Evolutionary conservation across 2,329 filamentous ascomycete genomes (phyloP).

Genomic region (Magnaporthales sp.): DNA sequence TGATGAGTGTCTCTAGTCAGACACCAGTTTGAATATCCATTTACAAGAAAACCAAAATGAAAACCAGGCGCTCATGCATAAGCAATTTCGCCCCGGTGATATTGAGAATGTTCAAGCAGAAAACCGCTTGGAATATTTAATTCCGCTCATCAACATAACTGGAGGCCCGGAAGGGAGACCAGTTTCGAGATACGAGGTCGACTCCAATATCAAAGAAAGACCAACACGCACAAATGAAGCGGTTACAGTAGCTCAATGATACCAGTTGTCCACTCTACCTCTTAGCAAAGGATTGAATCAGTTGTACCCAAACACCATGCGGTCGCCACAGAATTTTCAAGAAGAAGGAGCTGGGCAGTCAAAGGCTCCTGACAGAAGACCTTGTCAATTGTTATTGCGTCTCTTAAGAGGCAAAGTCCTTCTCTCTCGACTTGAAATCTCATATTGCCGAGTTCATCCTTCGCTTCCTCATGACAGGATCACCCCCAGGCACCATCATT

Average conservation of each 20-base stretch:
- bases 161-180: too few species aligned
- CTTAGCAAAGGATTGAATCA: not conserved
- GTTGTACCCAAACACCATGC: not conserved
- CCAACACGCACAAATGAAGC: not conserved
- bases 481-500: not conserved
- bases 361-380: not conserved
- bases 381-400: not conserved
- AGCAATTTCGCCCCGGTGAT: too few species aligned
- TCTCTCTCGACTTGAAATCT: not conserved
- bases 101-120: too few species aligned
- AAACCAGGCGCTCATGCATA: too few species aligned
- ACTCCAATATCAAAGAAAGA: not conserved
- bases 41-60: too few species aligned
- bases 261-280: not conserved
- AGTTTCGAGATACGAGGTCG: too few species aligned
- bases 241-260: not conserved
- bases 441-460: not conserved
- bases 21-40: too few species aligned
- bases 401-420: not conserved
- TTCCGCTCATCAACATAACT: too few species aligned
- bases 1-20: too few species aligned
- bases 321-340: not conserved
- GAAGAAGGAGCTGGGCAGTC: not conserved
- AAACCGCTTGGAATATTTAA: too few species aligned
- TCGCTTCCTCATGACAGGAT: not conserved